These are phyloP conservation scores for Penicillium corylophilum DNA, from an alignment of 2,329 filamentous ascomycete species.

Conservation along the genomic window DNA sequence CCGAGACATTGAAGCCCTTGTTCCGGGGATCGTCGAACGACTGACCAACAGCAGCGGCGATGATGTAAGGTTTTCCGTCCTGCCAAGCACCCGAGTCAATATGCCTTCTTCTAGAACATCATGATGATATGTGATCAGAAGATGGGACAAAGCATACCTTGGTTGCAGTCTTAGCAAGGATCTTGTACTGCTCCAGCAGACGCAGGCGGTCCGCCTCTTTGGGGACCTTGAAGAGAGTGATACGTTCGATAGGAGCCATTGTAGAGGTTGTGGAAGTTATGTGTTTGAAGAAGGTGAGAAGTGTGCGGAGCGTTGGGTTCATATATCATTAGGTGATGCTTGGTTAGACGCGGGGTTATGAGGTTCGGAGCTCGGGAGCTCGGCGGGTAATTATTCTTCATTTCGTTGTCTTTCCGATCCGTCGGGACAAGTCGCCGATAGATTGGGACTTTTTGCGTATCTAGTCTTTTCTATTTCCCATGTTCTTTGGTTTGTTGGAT, in stretches of 20 bases:
- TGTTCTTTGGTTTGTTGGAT: neutral
- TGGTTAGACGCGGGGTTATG: neutral
- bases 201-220: slow-evolving; percentile 45
- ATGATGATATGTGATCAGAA: neutral
- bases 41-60: slow-evolving; percentile 55
- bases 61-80: slow-evolving; percentile 71
- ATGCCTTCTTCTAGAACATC: too few species aligned
- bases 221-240: slow-evolving; percentile 56
- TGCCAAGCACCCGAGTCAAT: slow-evolving; percentile 30
- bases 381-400: neutral
- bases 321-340: neutral
- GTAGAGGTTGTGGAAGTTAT: slow-evolving; percentile 1
- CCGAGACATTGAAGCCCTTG: slow-evolving; percentile 65
- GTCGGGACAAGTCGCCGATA: neutral
- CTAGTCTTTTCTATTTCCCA: neutral
- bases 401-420: neutral
- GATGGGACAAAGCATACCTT: slow-evolving; percentile 36
- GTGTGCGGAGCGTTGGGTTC: neutral
- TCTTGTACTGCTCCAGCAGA: slow-evolving; percentile 47
- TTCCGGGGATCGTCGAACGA: slow-evolving; percentile 59
- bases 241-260: slow-evolving; percentile 48
- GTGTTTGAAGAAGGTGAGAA: neutral
- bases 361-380: neutral
- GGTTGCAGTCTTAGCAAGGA: slow-evolving; percentile 43
- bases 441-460: neutral